Conservation (phyloP, 1,284 basidiomycete species). For the Marasmius oreades region DNA sequence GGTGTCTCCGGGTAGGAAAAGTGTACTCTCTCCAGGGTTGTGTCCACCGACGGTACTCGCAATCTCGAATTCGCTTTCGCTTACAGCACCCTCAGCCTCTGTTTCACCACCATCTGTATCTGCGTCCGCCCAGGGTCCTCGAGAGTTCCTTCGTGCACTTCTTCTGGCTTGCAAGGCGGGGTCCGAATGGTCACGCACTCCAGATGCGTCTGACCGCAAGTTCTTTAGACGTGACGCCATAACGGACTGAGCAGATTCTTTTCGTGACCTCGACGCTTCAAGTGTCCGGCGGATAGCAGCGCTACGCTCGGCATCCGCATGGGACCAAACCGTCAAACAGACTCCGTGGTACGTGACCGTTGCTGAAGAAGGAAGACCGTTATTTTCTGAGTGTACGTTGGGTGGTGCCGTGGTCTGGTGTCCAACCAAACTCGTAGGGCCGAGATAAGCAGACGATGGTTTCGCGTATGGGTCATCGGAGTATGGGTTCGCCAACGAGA, state of each 20-base stretch:
- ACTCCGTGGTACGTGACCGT: constrained; percentile 85
- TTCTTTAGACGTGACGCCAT: constrained; percentile 64
- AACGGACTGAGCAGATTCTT: constrained; percentile 73
- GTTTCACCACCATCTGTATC: constrained; percentile 70
- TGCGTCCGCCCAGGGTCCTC: constrained; percentile 72
- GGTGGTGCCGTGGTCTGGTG: constrained; percentile 41
- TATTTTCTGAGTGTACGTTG: constrained; percentile 36
- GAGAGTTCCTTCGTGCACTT: constrained; percentile 49
- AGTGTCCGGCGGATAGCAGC: constrained; percentile 78
- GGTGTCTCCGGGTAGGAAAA: constrained; percentile 83
- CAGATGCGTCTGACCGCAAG: constrained; percentile 50
- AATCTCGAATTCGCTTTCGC: constrained; percentile 80
- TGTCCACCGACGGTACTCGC: constrained; percentile 67
- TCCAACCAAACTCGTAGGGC: constrained; percentile 56
- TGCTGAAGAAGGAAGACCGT: constrained; percentile 34
- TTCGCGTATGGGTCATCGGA: constrained; percentile 71
- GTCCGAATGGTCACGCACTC: constrained; percentile 41
- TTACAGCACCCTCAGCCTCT: constrained; percentile 68
- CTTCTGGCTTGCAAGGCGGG: constrained; percentile 53
- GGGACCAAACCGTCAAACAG: constrained; percentile 90
- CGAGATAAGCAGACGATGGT: constrained; percentile 74
- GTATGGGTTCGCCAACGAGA: constrained; percentile 67
- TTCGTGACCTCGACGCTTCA: constrained; percentile 70
- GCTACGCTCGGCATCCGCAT: constrained; percentile 84
- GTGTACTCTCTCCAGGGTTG: constrained; percentile 79